These are phyloP conservation scores for Glarea lozoyensis DNA, from an alignment of 495 filamentous ascomycete species.

Conservation along the genomic window DNA sequence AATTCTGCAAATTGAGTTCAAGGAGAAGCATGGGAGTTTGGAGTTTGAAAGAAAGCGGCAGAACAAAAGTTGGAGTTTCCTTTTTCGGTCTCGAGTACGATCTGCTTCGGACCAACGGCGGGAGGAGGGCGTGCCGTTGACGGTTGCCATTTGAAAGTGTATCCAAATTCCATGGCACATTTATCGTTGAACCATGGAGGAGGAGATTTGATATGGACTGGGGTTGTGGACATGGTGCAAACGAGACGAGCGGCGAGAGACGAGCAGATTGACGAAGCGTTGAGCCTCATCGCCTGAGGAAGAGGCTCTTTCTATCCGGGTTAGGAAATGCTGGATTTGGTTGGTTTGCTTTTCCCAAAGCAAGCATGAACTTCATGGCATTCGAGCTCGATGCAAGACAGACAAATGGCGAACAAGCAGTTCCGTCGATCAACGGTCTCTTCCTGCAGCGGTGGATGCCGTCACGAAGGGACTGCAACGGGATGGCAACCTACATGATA, in stretches of 20 bases:
- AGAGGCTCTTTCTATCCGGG: too few relatives aligned
- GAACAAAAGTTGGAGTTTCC: neutral
- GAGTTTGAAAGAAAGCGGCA: constrained; percentile 10
- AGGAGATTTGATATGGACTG: neutral
- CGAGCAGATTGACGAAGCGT: too few relatives aligned
- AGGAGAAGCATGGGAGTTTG: constrained; percentile 13
- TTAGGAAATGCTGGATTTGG: too few relatives aligned
- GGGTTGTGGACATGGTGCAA: neutral
- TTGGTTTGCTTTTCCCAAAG: too few relatives aligned
- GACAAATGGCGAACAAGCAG: too few relatives aligned
- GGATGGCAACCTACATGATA: too few relatives aligned
- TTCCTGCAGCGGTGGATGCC: too few relatives aligned
- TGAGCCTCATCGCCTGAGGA: neutral
- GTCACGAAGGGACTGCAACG: too few relatives aligned
- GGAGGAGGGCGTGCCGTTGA: neutral
- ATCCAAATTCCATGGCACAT: neutral
- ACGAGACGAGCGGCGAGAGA: too few relatives aligned
- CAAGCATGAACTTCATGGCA: too few relatives aligned
- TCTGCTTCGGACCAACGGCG: neutral
- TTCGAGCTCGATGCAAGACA: too few relatives aligned
- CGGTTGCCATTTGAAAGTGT: neutral
- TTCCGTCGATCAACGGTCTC: too few relatives aligned
- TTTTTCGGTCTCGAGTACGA: neutral
- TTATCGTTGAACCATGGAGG: neutral
- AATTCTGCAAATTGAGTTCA: constrained; percentile 20